Evolutionary conservation across 2,329 filamentous ascomycete species (phyloP).

Genomic region (Fusarium succisae): DNA sequence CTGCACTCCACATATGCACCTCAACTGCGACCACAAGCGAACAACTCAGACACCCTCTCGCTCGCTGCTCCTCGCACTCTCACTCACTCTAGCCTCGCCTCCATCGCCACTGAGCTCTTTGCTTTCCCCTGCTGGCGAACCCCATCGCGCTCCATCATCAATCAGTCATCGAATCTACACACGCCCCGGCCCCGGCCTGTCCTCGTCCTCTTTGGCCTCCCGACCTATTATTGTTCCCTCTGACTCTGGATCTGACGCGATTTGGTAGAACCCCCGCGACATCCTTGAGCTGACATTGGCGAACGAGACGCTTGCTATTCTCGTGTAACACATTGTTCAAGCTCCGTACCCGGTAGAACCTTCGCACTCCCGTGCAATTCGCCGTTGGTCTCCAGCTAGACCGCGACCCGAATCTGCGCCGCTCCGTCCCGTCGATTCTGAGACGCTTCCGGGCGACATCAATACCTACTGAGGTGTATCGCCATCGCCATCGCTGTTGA

Average conservation of each 20-base stretch:
- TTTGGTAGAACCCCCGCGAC: slow-evolving; percentile 34
- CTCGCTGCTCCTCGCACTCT: slow-evolving; percentile 21
- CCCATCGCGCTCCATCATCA: slow-evolving; percentile 17
- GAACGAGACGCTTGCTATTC: slow-evolving; percentile 41
- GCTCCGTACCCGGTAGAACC: slow-evolving; percentile 32
- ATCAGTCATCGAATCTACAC: slow-evolving; percentile 15
- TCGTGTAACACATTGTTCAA: slow-evolving; percentile 41
- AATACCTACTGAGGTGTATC: neutral
- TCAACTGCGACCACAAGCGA: slow-evolving; percentile 42
- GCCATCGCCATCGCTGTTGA: slow-evolving; percentile 3
- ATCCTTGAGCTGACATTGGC: slow-evolving; percentile 35
- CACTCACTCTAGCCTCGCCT: slow-evolving; percentile 21
- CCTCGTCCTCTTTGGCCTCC: slow-evolving; percentile 8
- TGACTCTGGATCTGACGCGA: slow-evolving; percentile 40
- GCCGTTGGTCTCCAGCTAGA: slow-evolving; percentile 22
- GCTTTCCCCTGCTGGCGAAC: slow-evolving; percentile 29
- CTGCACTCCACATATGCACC: slow-evolving; percentile 44
- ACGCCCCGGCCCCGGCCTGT: slow-evolving; percentile 21
- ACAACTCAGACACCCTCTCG: slow-evolving; percentile 47
- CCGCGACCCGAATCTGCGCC: slow-evolving; percentile 36
- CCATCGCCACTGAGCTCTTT: slow-evolving; percentile 9
- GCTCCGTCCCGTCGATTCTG: slow-evolving; percentile 38
- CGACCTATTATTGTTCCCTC: slow-evolving; percentile 13
- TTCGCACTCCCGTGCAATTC: slow-evolving; percentile 27
- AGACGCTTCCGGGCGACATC: slow-evolving; percentile 31